Percentiles rank a stretch among this genome's conserved stretches.
Conservation (phyloP, 2,329 filamentous ascomycete genomes). For the Beauveria varroae region DNA sequence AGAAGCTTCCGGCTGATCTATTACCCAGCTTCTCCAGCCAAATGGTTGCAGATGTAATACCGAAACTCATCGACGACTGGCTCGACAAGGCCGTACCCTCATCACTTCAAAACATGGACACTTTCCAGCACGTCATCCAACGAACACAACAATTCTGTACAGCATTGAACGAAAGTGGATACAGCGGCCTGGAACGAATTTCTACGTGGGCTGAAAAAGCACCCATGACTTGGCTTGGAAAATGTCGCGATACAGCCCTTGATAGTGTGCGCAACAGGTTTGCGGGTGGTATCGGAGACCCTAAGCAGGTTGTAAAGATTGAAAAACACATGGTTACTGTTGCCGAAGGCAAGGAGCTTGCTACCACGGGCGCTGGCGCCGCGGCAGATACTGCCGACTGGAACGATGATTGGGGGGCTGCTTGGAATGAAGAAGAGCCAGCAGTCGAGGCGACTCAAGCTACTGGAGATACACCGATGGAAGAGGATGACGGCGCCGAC, state of each 20-base stretch:
- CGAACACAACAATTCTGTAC: constrained; percentile 57
- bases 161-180: constrained; percentile 53
- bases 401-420: constrained; percentile 68
- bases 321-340: constrained; percentile 74
- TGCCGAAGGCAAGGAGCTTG: constrained; percentile 57
- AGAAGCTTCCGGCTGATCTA: constrained; percentile 46
- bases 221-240: constrained; percentile 76
- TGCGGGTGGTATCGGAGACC: constrained; percentile 55
- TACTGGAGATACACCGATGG: constrained; percentile 9
- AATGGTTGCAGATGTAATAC: constrained; percentile 62
- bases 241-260: constrained; percentile 72
- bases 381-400: constrained; percentile 54
- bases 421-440: constrained; percentile 67
- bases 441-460: constrained; percentile 16
- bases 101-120: constrained; percentile 60
- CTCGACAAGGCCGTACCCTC: constrained; percentile 70
- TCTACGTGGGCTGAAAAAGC: constrained; percentile 74
- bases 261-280: constrained; percentile 66
- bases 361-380: constrained; percentile 42
- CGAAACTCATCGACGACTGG: constrained; percentile 64
- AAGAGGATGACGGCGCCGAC: constrained; percentile 45
- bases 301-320: constrained; percentile 69
- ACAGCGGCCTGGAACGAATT: constrained; percentile 56
- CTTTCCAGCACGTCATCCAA: constrained; percentile 64
- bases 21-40: constrained; percentile 55